These are phyloP conservation scores for Petunia hybrid DNA, from an alignment of 305 asterid genomes.

Conservation along the genomic window DNA sequence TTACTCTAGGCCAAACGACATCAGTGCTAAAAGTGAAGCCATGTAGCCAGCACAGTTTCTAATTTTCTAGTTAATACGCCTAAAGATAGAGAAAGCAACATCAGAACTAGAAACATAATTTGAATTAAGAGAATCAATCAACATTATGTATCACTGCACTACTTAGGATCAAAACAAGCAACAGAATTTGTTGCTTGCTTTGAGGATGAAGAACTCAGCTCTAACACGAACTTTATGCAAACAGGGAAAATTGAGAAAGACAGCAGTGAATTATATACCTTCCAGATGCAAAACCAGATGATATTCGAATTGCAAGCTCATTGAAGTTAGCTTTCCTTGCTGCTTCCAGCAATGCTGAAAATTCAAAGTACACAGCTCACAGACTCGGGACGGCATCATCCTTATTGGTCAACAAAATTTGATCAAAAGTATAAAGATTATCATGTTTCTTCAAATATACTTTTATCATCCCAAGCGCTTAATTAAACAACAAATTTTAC, in stretches of 20 bases:
- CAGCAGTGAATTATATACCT: constrained; percentile 52
- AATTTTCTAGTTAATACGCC: neutral
- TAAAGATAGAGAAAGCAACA: neutral
- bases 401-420: neutral
- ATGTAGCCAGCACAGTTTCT: neutral
- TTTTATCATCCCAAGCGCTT: neutral
- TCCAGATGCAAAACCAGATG: constrained; percentile 87
- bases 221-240: neutral
- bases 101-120: neutral
- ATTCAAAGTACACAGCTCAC: constrained; percentile 26
- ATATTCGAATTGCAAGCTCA: constrained; percentile 60
- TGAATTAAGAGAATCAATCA: neutral
- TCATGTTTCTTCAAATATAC: neutral
- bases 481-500: neutral
- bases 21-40: neutral
- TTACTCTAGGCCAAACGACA: too few relatives aligned
- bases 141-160: neutral
- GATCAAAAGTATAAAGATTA: neutral
- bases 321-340: constrained; percentile 76
- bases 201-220: neutral
- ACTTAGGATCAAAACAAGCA: neutral
- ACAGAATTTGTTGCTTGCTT: constrained; percentile 8
- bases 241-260: constrained; percentile 6
- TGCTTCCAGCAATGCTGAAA: constrained; percentile 87
- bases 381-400: neutral